Percentiles rank a stretch among this genome's conserved stretches.
Evolutionary conservation across 2,329 filamentous ascomycete species (phyloP).

Genomic region (Harringtonia aguacate): DNA sequence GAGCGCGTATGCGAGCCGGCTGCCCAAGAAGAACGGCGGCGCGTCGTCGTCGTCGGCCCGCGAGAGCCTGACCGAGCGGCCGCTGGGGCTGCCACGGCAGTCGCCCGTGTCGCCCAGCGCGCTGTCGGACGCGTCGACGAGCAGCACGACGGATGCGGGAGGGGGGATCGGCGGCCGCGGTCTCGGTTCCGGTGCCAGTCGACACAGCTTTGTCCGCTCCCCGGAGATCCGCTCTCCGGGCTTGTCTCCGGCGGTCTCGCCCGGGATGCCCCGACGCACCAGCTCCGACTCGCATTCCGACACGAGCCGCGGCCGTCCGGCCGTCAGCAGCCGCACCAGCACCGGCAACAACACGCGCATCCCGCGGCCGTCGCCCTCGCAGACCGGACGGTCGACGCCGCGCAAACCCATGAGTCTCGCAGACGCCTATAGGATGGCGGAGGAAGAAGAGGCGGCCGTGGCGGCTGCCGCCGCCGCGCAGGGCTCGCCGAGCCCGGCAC

Average conservation of each 20-base stretch:
- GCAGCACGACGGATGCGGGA: constrained; percentile 1
- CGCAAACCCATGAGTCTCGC: constrained; percentile 26
- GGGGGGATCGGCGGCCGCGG: too few species aligned
- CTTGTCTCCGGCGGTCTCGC: not conserved
- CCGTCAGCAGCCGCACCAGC: not conserved
- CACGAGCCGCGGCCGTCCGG: not conserved
- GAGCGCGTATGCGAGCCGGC: constrained; percentile 2
- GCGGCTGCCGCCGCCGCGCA: constrained; percentile 15
- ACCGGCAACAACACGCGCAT: constrained; percentile 15
- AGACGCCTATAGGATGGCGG: constrained; percentile 29
- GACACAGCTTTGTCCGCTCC: too few species aligned
- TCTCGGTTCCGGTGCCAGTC: too few species aligned
- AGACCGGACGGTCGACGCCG: constrained; percentile 7
- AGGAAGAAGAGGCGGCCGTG: constrained; percentile 21
- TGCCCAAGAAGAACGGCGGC: constrained; percentile 9
- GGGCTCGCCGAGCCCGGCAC: constrained; percentile 41
- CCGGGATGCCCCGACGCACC: not conserved
- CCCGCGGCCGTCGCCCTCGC: constrained; percentile 17
- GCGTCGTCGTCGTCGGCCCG: constrained; percentile 6
- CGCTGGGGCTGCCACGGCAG: not conserved
- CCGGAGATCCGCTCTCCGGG: too few species aligned
- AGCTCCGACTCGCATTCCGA: not conserved
- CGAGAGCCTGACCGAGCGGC: constrained; percentile 2
- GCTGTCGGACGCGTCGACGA: constrained; percentile 7
- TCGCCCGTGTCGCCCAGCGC: constrained; percentile 4